phyloP scores from a whole-genome alignment of 495 filamentous ascomycete species.

The Thermothielavioides terrestris region DNA sequence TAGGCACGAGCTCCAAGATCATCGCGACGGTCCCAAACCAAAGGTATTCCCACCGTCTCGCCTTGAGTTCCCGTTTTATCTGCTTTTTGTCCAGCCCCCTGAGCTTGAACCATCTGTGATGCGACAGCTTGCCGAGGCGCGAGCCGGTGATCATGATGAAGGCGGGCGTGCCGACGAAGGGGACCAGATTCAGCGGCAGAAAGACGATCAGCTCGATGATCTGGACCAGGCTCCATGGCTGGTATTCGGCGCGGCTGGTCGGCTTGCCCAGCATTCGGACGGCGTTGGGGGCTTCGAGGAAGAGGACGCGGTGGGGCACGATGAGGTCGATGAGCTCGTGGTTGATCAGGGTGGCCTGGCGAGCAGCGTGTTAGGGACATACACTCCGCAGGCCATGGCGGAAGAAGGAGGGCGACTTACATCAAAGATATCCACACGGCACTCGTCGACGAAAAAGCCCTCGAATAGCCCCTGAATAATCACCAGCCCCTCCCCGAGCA shows the following conservation, averaged over 20 bases:
- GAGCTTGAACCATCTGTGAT: conserved; percentile 72
- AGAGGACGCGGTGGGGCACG: conserved; percentile 60
- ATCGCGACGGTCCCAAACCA: conserved; percentile 52
- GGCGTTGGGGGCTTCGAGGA: conserved; percentile 48
- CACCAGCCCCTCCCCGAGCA: conserved; percentile 72
- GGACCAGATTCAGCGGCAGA: conserved; percentile 83
- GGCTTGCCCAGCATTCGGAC: conserved; percentile 70
- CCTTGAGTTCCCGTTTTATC: conserved; percentile 53
- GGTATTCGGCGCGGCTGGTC: conserved; percentile 55
- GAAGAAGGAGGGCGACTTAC: conserved; percentile 40
- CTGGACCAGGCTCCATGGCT: conserved; percentile 62
- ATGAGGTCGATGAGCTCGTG: conserved; percentile 51
- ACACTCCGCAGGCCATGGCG: conserved; percentile 1
- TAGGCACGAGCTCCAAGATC: conserved; percentile 62
- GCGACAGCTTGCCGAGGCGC: conserved; percentile 49
- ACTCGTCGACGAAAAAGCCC: conserved; percentile 72
- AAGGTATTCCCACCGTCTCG: conserved; percentile 59
- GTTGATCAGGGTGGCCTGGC: conserved; percentile 41
- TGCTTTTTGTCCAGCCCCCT: conserved; percentile 58
- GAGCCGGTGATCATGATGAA: conserved; percentile 66
- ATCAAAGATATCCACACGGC: conserved; percentile 88
- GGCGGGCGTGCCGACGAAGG: conserved; percentile 68
- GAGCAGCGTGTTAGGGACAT: background rate
- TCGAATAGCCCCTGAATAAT: conserved; percentile 72
- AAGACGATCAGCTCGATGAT: conserved; percentile 69